phyloP scores from a whole-genome alignment of 2,329 filamentous ascomycete genomes.

The Leptosphaerulina australis region DNA sequence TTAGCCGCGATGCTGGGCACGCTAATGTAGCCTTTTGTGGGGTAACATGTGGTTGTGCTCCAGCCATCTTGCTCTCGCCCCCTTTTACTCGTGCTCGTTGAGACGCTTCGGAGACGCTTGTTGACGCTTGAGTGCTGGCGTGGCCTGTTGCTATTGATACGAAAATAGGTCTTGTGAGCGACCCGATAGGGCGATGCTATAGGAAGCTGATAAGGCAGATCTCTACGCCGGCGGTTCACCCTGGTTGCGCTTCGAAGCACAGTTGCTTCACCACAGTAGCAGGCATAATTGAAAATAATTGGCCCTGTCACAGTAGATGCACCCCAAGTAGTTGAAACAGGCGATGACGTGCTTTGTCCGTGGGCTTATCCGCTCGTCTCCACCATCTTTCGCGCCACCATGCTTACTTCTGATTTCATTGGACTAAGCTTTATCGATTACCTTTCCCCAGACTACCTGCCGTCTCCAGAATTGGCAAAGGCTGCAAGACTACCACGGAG shows the following conservation, averaged over 20 bases:
- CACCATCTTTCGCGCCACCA: conserved; percentile 9
- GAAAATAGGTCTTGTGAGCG: conserved; percentile 1
- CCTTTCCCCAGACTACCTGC: conserved; percentile 8
- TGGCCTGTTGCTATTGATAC: conserved; percentile 17
- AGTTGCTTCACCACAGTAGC: not conserved
- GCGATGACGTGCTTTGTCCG: conserved; percentile 13
- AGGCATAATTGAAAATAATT: conserved; percentile 6
- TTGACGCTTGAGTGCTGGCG: conserved; percentile 15
- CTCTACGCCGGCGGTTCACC: not conserved
- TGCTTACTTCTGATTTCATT: conserved; percentile 10
- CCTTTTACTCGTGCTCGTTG: conserved; percentile 16
- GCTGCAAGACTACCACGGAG: not conserved
- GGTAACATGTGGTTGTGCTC: conserved; percentile 15
- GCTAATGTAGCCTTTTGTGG: conserved; percentile 10
- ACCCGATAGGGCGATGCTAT: conserved; percentile 9
- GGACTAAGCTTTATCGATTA: conserved; percentile 9
- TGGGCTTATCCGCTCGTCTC: conserved; percentile 8
- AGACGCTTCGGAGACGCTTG: conserved; percentile 17
- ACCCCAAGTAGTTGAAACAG: not conserved
- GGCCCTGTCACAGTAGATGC: not conserved
- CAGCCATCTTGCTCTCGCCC: conserved; percentile 15
- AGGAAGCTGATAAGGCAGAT: conserved; percentile 3
- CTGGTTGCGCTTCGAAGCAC: conserved; percentile 14
- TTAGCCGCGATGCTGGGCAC: conserved; percentile 16
- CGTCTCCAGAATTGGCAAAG: conserved; percentile 12